Evolutionary conservation across 202 grass and related monocot genomes (phyloP), one percentile per base, ranked within the genome.

Genomic region (Setaria viridis): DNA sequence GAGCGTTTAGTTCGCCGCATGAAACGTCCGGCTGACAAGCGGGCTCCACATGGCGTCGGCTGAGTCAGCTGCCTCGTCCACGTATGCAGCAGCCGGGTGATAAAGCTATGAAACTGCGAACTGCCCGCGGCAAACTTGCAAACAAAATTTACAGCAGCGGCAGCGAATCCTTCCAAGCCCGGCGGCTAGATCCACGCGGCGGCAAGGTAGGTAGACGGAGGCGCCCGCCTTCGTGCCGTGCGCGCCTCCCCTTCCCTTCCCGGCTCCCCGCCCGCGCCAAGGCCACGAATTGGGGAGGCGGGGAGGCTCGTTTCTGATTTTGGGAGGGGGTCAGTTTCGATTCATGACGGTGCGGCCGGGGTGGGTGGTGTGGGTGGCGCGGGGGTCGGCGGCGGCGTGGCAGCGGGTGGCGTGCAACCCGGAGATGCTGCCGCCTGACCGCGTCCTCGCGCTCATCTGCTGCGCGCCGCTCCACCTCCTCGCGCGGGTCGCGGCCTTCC

Each of bases 331-430:
- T 41, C 39, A 1, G 39, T 41, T 41, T 41, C 5, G 39, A 41
- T 67, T 25, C 67, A 98, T 98, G 95, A 85, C 88, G 89, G 86
- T 93, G 83, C 88, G 91, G 62, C 75, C 87, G 47, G 67, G 68
- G 67, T 95, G 85, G 91, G 95, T 90, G 85, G 91, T 87, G 83
- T 80, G 83, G 68, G 95, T 95, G 87, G 95, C 95, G 80, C 81
- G 87, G 74, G 86, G 62, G 72, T 93, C 95, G 82, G 95, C 95
- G 60, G 82, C 72, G 74, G 82, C 76, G 43, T 98, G 89, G 87
- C 95, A 95, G 87, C 87, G 87, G 62, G 91, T 94, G 33, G 91
- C 87, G 64, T 95, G 91, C 89, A 95, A 95, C 82, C 91, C 95
- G 62, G 95, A 98, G 87, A 72, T 68, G 70, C 85, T 98, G 25